A percentile compares a stretch with the other conserved stretches of the same genome.
Conservation (phyloP, 345 rosid species). For the Euphorbia lathyris region DNA sequence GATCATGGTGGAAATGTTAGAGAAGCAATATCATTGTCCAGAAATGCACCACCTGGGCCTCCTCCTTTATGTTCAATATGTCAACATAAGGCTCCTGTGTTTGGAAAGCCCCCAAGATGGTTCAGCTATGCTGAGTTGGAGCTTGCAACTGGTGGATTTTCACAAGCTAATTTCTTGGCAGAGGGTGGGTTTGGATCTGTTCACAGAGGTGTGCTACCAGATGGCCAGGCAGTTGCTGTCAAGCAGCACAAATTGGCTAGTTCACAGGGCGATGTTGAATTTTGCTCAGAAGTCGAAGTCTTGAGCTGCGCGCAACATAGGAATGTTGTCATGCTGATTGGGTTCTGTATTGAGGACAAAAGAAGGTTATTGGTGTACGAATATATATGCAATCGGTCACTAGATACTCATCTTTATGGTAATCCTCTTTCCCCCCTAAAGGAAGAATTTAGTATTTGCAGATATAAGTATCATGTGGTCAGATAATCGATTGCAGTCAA, state of each 20-base stretch:
- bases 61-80: constrained; percentile 98
- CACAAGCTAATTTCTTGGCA: constrained; percentile 96
- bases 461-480: neutral
- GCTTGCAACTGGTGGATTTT: constrained; percentile 97
- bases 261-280: constrained; percentile 97
- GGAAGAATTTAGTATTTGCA: neutral
- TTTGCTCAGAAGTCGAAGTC: constrained; percentile 99
- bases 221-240: constrained; percentile 98
- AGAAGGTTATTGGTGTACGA: constrained; percentile 94
- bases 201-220: constrained; percentile 92
- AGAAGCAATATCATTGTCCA: constrained; percentile 81
- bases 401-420: constrained; percentile 94
- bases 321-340: constrained; percentile 95
- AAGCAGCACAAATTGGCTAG: constrained; percentile 98
- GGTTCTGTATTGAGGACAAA: constrained; percentile 92
- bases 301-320: constrained; percentile 99
- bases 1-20: constrained; percentile 77
- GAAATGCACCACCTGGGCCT: constrained; percentile 82
- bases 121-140: constrained; percentile 92
- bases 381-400: constrained; percentile 96
- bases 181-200: constrained; percentile 99
- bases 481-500: neutral
- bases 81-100: constrained; percentile 94
- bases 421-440: constrained; percentile 17
- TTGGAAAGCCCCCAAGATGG: constrained; percentile 97